These are phyloP conservation scores for Holtermannia corniformis DNA, from an alignment of 768 basidiomycete genomes.

Conservation along the genomic window DNA sequence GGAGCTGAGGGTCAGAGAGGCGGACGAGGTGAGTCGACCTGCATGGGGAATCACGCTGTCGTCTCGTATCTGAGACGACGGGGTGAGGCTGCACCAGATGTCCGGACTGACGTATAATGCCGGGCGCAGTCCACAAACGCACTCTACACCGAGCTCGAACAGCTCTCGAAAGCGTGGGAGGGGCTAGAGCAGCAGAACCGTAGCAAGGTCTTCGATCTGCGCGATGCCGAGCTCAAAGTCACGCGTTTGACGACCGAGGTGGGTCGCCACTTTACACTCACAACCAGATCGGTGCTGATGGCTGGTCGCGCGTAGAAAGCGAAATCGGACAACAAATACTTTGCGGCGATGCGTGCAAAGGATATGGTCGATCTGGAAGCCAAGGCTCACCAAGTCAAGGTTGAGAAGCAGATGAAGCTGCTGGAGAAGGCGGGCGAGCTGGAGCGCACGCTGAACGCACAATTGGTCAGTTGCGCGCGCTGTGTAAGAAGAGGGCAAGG, in stretches of 20 bases:
- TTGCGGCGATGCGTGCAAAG: conserved; percentile 76
- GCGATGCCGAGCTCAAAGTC: conserved; percentile 61
- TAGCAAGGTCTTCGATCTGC: conserved; percentile 76
- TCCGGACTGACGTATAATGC: neutral
- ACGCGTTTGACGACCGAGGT: conserved; percentile 62
- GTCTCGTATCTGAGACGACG: neutral
- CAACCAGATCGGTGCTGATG: neutral
- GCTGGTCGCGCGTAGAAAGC: conserved; percentile 60
- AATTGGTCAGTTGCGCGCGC: conserved; percentile 49
- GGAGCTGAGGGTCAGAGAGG: conserved; percentile 56
- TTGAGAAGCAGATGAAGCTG: conserved; percentile 54
- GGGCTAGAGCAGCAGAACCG: conserved; percentile 66
- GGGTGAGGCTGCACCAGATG: neutral
- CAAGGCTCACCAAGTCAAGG: conserved; percentile 52
- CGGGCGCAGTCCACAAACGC: conserved; percentile 57
- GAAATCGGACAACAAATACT: conserved; percentile 92
- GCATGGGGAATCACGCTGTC: neutral
- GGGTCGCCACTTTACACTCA: conserved; percentile 22
- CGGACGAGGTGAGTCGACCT: conserved; percentile 50
- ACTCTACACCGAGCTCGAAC: conserved; percentile 74
- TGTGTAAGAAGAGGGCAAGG: conserved; percentile 33
- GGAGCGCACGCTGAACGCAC: conserved; percentile 53
- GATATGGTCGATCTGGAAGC: conserved; percentile 70
- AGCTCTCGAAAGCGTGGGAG: conserved; percentile 79
- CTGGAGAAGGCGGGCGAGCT: conserved; percentile 59